Conservation (phyloP, 2,329 filamentous ascomycete species). For the Elsinoe perseae region DNA sequence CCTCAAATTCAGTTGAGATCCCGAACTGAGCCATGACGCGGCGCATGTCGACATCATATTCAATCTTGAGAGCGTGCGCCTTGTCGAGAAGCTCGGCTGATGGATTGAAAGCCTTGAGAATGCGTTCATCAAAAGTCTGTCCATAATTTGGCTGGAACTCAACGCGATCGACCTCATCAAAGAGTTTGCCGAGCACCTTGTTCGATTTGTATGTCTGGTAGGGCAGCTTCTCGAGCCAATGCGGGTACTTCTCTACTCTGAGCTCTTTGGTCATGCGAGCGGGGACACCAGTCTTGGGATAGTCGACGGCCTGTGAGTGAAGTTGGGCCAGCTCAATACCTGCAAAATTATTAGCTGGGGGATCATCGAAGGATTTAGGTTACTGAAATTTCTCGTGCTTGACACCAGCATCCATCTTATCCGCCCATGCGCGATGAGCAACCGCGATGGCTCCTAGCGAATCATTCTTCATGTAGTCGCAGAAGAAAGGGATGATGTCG, state of each 20-base stretch:
- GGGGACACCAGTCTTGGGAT: constrained; percentile 77
- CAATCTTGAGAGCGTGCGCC: constrained; percentile 59
- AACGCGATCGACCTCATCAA: constrained; percentile 62
- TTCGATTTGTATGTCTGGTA: constrained; percentile 55
- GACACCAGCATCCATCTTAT: constrained; percentile 53
- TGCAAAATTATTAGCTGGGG: not conserved
- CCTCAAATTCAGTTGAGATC: constrained; percentile 81
- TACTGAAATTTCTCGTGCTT: constrained; percentile 54
- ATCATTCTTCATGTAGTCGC: constrained; percentile 88
- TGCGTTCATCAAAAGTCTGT: constrained; percentile 64
- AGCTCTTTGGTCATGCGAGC: constrained; percentile 59
- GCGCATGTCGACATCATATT: constrained; percentile 70
- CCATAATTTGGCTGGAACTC: constrained; percentile 68
- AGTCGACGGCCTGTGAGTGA: constrained; percentile 90
- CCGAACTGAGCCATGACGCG: constrained; percentile 79
- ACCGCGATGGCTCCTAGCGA: constrained; percentile 70
- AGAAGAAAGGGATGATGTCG: constrained; percentile 78
- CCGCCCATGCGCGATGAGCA: constrained; percentile 72
- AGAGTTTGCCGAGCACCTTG: constrained; percentile 72
- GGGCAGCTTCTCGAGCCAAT: constrained; percentile 71
- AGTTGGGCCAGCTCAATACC: constrained; percentile 61
- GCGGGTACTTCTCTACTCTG: constrained; percentile 61
- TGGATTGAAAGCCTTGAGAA: constrained; percentile 57
- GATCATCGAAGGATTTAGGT: not conserved
- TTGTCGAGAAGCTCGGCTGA: constrained; percentile 48